phyloP scores from a whole-genome alignment of 2,329 filamentous ascomycete species.

The Fusarium subglutinans region DNA sequence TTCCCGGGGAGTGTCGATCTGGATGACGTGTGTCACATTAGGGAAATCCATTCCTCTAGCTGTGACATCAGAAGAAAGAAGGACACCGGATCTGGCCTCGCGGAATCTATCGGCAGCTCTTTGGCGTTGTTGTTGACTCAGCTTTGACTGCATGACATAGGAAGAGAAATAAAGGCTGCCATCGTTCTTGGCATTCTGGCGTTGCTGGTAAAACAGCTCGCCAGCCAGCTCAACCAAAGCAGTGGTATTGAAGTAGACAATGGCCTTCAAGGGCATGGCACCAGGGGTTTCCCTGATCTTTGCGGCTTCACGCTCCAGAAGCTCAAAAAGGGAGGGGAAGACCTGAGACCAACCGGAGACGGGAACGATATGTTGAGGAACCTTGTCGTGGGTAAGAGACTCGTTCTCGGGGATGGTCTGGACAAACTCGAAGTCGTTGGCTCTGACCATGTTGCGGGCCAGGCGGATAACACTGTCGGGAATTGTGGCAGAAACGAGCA shows the following conservation, averaged over 20 bases:
- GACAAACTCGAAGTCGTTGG: conserved; percentile 83
- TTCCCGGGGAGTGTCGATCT: conserved; percentile 71
- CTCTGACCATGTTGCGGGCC: conserved; percentile 80
- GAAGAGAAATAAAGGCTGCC: conserved; percentile 52
- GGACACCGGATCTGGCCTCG: conserved; percentile 65
- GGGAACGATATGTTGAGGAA: conserved; percentile 81
- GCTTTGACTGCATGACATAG: conserved; percentile 76
- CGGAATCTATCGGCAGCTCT: conserved; percentile 78
- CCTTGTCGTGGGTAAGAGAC: conserved; percentile 81
- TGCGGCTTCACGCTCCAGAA: conserved; percentile 70
- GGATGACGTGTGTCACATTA: conserved; percentile 81
- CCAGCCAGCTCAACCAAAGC: conserved; percentile 73
- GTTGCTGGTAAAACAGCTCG: conserved; percentile 57
- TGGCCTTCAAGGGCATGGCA: conserved; percentile 85
- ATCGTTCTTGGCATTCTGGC: conserved; percentile 52
- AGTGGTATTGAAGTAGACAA: conserved; percentile 88
- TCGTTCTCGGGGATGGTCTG: conserved; percentile 88
- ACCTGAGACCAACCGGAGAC: conserved; percentile 77
- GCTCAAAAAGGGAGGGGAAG: conserved; percentile 79
- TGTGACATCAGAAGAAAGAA: conserved; percentile 83
- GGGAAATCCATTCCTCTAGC: conserved; percentile 88
- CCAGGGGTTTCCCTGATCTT: conserved; percentile 52
- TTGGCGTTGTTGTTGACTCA: conserved; percentile 76
- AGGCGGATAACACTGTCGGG: conserved; percentile 83
- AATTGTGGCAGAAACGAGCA: conserved; percentile 96